Percentiles rank a stretch among this genome's conserved stretches.
phyloP scores from a whole-genome alignment of 345 rosid species.

The Linum trigynum region DNA sequence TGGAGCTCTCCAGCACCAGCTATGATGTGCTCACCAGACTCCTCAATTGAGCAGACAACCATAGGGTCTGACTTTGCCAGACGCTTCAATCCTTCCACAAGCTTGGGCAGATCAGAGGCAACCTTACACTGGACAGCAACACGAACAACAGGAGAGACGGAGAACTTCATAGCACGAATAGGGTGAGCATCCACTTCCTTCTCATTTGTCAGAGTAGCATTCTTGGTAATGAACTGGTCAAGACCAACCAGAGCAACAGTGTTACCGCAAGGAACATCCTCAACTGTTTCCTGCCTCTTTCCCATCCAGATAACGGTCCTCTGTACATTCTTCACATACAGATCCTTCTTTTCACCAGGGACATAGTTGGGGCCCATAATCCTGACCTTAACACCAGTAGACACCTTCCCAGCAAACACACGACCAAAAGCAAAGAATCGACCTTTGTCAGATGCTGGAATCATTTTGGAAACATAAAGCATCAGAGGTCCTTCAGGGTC shows the following conservation, averaged over 20 bases:
- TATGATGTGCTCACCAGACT: slow-evolving; percentile 76
- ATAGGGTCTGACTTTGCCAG: slow-evolving; percentile 83
- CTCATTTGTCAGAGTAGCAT: slow-evolving; percentile 73
- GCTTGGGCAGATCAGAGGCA: slow-evolving; percentile 79
- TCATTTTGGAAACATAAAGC: slow-evolving; percentile 87
- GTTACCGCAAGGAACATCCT: slow-evolving; percentile 87
- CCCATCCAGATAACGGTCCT: slow-evolving; percentile 95
- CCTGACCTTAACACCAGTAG: slow-evolving; percentile 74
- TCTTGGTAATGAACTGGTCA: slow-evolving; percentile 72
- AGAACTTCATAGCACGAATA: slow-evolving; percentile 85
- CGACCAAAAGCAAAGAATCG: slow-evolving; percentile 87
- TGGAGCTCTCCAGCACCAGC: slow-evolving; percentile 88
- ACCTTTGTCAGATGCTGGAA: slow-evolving; percentile 85
- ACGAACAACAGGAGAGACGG: slow-evolving; percentile 81
- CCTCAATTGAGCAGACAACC: slow-evolving; percentile 72
- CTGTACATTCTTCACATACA: slow-evolving; percentile 55
- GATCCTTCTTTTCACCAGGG: slow-evolving; percentile 79
- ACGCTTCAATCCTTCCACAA: slow-evolving; percentile 77
- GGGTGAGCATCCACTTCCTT: slow-evolving; percentile 82
- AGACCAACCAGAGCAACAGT: slow-evolving; percentile 79
- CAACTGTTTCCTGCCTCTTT: slow-evolving; percentile 73
- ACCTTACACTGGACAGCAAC: slow-evolving; percentile 86
- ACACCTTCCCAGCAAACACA: slow-evolving; percentile 62
- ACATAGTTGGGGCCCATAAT: slow-evolving; percentile 87
- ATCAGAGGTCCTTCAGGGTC: slow-evolving; percentile 78